Evolutionary conservation across 2,329 filamentous ascomycete genomes (phyloP).

Genomic region (Fusarium nelsonii): DNA sequence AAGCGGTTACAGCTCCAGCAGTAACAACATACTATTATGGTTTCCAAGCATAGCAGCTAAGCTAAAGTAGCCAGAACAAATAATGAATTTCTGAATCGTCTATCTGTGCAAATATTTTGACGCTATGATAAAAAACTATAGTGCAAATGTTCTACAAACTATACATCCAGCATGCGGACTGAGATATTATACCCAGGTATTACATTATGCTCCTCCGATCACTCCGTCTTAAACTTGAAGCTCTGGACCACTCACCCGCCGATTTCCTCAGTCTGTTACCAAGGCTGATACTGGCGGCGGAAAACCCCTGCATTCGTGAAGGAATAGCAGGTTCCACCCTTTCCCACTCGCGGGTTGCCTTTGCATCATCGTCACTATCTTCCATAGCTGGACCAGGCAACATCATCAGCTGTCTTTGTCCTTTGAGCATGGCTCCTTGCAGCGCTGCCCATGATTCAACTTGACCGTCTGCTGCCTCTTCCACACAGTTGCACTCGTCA

Average conservation of each 20-base stretch:
- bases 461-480: conserved; percentile 67
- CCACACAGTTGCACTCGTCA: conserved; percentile 72
- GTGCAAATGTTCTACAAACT: not conserved
- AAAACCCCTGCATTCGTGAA: conserved; percentile 43
- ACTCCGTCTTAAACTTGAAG: conserved; percentile 56
- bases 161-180: conserved; percentile 12
- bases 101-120: not conserved
- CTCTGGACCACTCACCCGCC: conserved; percentile 61
- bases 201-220: conserved; percentile 43
- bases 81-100: not conserved
- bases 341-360: conserved; percentile 47
- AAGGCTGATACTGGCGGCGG: conserved; percentile 61
- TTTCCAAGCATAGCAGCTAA: not conserved
- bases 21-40: not conserved
- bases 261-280: conserved; percentile 63
- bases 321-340: conserved; percentile 45
- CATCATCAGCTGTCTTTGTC: conserved; percentile 42
- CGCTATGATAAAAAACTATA: conserved; percentile 3
- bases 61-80: not conserved
- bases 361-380: conserved; percentile 48
- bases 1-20: too few species aligned
- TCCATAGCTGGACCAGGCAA: conserved; percentile 50
- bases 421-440: conserved; percentile 54
- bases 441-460: conserved; percentile 71
- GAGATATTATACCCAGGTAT: not conserved